Conservation (phyloP, 768 basidiomycete species). For the Lactifluus rugatus region DNA sequence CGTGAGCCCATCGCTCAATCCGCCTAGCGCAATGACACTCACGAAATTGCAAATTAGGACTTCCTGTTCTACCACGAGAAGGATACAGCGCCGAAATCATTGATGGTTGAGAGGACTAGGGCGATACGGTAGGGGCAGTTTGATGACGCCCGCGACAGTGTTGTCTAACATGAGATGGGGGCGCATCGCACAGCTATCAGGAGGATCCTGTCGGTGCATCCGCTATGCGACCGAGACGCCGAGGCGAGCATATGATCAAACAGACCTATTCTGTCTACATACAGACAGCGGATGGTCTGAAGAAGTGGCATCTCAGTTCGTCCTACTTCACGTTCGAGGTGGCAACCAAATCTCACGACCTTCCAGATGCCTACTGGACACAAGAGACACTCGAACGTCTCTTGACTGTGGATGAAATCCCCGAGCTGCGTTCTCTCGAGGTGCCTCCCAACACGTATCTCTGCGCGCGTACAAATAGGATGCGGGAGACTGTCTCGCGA, state of each 20-base stretch:
- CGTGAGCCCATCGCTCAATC: slow-evolving; percentile 7
- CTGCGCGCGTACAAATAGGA: slow-evolving; percentile 42
- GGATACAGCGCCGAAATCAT: slow-evolving; percentile 23
- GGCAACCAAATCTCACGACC: not conserved
- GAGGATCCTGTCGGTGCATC: slow-evolving; percentile 19
- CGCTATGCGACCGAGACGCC: slow-evolving; percentile 15
- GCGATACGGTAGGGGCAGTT: slow-evolving; percentile 21
- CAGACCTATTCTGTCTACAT: slow-evolving; percentile 34
- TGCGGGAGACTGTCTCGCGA: slow-evolving; percentile 19
- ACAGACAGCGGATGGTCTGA: slow-evolving; percentile 22
- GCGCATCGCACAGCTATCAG: slow-evolving; percentile 19
- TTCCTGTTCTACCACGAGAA: slow-evolving; percentile 35
- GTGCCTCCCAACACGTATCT: slow-evolving; percentile 55
- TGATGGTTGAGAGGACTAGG: slow-evolving; percentile 22
- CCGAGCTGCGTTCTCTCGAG: slow-evolving; percentile 39
- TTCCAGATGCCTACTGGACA: slow-evolving; percentile 67
- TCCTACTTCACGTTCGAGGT: not conserved
- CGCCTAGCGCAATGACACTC: not conserved
- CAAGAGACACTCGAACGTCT: slow-evolving; percentile 50
- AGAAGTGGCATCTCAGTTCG: slow-evolving; percentile 34
- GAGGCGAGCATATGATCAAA: slow-evolving; percentile 26
- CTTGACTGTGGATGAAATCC: slow-evolving; percentile 48
- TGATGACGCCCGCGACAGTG: not conserved
- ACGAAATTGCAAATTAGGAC: slow-evolving; percentile 22
- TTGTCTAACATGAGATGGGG: not conserved